Evolutionary conservation across 75 land plant species (phyloP).

Genomic region (Chamaecyparis obtusa): DNA sequence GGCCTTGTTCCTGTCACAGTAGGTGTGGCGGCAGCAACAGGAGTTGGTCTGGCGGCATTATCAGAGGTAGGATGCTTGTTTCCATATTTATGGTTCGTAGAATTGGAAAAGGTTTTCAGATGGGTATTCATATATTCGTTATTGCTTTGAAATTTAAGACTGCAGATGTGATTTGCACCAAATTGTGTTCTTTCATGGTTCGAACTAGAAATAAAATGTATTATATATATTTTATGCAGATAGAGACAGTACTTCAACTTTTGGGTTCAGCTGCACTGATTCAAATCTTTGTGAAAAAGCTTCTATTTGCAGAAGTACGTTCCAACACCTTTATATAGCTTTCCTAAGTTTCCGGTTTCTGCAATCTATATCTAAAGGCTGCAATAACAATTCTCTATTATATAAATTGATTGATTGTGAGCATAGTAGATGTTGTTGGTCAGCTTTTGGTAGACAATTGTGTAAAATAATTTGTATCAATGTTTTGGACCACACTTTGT

Average conservation of each 20-base stretch:
- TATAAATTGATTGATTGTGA: neutral
- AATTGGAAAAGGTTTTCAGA: neutral
- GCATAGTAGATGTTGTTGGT: neutral
- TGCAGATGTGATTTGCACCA: neutral
- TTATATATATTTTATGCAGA: constrained; percentile 39
- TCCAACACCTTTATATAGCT: neutral
- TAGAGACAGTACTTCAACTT: constrained; percentile 85
- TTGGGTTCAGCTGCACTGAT: constrained; percentile 88
- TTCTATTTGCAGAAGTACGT: constrained; percentile 87
- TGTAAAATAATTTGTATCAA: too few species aligned
- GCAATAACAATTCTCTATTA: neutral
- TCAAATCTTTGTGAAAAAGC: constrained; percentile 78
- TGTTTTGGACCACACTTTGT: too few species aligned
- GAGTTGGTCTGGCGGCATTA: constrained; percentile 72
- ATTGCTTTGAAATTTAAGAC: neutral
- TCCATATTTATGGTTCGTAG: neutral
- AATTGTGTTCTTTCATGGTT: neutral
- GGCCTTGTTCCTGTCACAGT: constrained; percentile 49
- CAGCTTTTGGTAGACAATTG: too few species aligned
- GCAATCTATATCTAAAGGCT: neutral
- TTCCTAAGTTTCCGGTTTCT: neutral
- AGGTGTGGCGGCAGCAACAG: constrained; percentile 86
- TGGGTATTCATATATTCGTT: neutral
- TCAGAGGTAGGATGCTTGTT: constrained; percentile 59
- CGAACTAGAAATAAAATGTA: neutral